Evolutionary conservation across 306 rosid species (phyloP).

Genomic region (Pyrus pyrifolia): DNA sequence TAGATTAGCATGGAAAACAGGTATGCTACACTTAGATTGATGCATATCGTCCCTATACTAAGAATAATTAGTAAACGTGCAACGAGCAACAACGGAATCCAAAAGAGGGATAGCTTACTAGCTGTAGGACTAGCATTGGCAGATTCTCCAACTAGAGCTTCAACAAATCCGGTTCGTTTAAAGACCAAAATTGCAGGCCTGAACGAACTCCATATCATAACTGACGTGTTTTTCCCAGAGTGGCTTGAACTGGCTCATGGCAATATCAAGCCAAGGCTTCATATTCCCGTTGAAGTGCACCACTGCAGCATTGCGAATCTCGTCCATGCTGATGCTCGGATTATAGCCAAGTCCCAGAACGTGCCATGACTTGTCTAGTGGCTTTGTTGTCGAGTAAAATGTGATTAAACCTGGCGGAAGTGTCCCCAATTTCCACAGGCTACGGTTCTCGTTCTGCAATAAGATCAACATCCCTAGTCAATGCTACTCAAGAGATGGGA

Average conservation of each 20-base stretch:
- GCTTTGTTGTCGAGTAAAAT: conserved; percentile 71
- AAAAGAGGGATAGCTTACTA: conserved; percentile 16
- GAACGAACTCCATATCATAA: conserved; percentile 67
- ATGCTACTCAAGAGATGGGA: background rate
- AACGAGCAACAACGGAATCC: conserved; percentile 21
- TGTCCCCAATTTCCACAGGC: conserved; percentile 79
- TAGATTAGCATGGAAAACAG: conserved; percentile 31
- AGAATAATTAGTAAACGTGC: conserved; percentile 28
- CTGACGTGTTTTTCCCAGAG: conserved; percentile 84
- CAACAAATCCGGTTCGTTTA: conserved; percentile 11
- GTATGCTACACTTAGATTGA: conserved; percentile 49
- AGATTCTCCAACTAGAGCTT: conserved; percentile 16
- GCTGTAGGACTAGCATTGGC: conserved; percentile 23
- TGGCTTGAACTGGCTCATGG: conserved; percentile 70
- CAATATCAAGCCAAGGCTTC: conserved; percentile 95
- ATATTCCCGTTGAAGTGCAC: conserved; percentile 84
- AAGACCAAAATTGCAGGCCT: conserved; percentile 79
- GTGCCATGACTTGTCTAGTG: conserved; percentile 84
- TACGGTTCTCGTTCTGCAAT: conserved; percentile 74
- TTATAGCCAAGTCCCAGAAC: conserved; percentile 85
- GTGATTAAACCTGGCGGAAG: conserved; percentile 82
- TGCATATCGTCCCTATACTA: conserved; percentile 32
- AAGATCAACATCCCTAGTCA: conserved; percentile 15
- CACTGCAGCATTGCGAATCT: conserved; percentile 75
- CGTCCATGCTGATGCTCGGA: conserved; percentile 79